A percentile compares a stretch with the other conserved stretches of the same genome.
Evolutionary conservation across 371 early-diverging fungal genomes (phyloP).

Genomic region (Vairimorpha apis): DNA sequence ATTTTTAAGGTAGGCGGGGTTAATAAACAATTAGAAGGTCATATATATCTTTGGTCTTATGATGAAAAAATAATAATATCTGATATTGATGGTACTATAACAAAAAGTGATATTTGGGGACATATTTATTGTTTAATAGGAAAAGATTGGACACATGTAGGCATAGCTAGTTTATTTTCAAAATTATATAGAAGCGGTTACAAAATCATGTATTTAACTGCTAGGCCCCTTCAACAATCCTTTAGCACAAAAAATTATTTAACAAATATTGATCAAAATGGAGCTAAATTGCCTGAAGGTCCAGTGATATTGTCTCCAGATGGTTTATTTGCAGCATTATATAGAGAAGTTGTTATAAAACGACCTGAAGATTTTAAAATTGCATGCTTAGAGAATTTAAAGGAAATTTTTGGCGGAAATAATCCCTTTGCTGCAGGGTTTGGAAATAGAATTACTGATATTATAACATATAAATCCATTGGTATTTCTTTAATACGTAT

Average conservation of each 20-base stretch:
- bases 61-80: conserved; percentile 82
- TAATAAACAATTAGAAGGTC: conserved; percentile 69
- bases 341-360: conserved; percentile 78
- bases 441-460: conserved; percentile 88
- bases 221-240: conserved; percentile 88
- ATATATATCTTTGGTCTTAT: conserved; percentile 76
- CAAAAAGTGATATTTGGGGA: conserved; percentile 85
- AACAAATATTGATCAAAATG: conserved; percentile 75
- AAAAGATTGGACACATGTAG: conserved; percentile 92
- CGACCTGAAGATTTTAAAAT: conserved; percentile 95
- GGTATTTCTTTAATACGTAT: conserved; percentile 82
- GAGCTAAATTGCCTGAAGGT: conserved; percentile 81
- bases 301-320: conserved; percentile 93
- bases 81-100: conserved; percentile 98
- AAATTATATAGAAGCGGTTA: conserved; percentile 87
- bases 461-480: conserved; percentile 83
- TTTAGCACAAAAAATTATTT: conserved; percentile 78
- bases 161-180: conserved; percentile 86
- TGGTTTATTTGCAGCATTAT: conserved; percentile 73
- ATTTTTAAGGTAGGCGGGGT: conserved; percentile 71
- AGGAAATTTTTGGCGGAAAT: conserved; percentile 67
- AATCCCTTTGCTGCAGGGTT: conserved; percentile 93
- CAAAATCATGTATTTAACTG: conserved; percentile 85
- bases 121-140: conserved; percentile 93
- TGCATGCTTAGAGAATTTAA: conserved; percentile 81